Base-by-base conservation (phyloP, 2,329 filamentous ascomycete genomes). In the Aaosphaeria pasadenensis region DNA sequence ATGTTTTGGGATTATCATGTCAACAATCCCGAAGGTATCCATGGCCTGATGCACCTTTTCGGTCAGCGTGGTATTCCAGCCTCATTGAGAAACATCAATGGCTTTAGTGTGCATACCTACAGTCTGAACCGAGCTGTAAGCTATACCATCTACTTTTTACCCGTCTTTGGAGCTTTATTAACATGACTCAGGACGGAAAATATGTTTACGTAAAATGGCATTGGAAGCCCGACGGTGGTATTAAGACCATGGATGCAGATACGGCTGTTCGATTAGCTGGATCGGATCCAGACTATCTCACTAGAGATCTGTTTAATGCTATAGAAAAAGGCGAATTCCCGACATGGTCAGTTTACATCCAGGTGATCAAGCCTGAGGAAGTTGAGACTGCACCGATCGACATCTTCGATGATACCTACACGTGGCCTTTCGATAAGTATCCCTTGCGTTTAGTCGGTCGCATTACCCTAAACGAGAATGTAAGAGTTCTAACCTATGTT, bases 1-100 rank as follows among this genome's bases (percentile, higher is more conserved):
- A 82, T 83, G 74, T 88, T 88, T 71, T 88, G 84, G 84, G 84
- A 80, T 54, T 80, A 80, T 52, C 67, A 77, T 1, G 76, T 71
- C 5, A 73, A 80, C 53, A 80, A 80, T 54, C 78, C 77, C 1
- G 78, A 81, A 60, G 75, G 75, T 0, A 65, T 77, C 7, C 78
- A 81, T 55, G 77, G 80, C 54, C 75, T 80, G 53, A 73, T 80
- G 72, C 71, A 80, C 24, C 65, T 80, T 1, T 78, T 81, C 67
- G 77, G 78, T 48, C 77, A 80, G 55, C 74, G 78, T 30, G 78
- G 78, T 55, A 80, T 80, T 46, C 78, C 78, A 6, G 75, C 80
- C 53, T 76, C 77, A 7, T 80, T 76, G 66, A 72, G 77, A 17
- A 76, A 77, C 71, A 80, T 80, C 77, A 75, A 81, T 49, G 78